phyloP scores from a whole-genome alignment of 331 rosid species.

The Dryas integrifolia region DNA sequence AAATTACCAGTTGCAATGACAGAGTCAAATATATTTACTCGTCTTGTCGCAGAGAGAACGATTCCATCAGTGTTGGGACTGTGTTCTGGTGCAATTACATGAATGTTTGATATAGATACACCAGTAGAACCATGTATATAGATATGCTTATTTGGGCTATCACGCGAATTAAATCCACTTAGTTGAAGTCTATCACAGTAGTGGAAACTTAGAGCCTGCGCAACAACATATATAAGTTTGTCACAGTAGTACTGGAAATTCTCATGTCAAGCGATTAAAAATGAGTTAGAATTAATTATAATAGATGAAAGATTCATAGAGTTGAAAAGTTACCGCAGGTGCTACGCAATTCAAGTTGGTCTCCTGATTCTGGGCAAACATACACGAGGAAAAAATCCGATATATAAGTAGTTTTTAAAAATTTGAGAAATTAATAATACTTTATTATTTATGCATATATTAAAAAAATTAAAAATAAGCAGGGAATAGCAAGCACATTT shows the following conservation, averaged over 20 bases:
- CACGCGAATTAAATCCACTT: conserved; percentile 28
- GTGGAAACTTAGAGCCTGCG: conserved; percentile 30
- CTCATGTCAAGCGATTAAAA: too few species aligned
- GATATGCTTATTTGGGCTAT: conserved; percentile 39
- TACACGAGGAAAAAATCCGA: too few species aligned
- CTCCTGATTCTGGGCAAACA: not conserved
- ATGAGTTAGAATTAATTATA: too few species aligned
- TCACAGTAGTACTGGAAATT: too few species aligned
- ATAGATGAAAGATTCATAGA: too few species aligned
- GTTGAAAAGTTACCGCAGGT: not conserved
- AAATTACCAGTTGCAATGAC: conserved; percentile 30
- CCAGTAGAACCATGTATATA: conserved; percentile 15
- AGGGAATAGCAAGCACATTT: not conserved
- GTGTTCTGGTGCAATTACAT: conserved; percentile 11
- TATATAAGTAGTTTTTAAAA: too few species aligned
- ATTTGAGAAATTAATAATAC: too few species aligned
- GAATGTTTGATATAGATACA: conserved; percentile 21
- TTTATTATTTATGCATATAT: too few species aligned
- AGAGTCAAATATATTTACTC: conserved; percentile 21
- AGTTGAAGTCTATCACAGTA: conserved; percentile 38
- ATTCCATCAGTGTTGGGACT: conserved; percentile 53
- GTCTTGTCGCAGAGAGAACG: conserved; percentile 15
- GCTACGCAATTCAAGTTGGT: not conserved
- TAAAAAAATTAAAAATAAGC: too few species aligned
- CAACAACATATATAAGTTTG: not conserved